Percentiles rank a stretch among this genome's conserved stretches.
phyloP scores from a whole-genome alignment of 805 yeast genomes.

The Ogataea philodendri region DNA sequence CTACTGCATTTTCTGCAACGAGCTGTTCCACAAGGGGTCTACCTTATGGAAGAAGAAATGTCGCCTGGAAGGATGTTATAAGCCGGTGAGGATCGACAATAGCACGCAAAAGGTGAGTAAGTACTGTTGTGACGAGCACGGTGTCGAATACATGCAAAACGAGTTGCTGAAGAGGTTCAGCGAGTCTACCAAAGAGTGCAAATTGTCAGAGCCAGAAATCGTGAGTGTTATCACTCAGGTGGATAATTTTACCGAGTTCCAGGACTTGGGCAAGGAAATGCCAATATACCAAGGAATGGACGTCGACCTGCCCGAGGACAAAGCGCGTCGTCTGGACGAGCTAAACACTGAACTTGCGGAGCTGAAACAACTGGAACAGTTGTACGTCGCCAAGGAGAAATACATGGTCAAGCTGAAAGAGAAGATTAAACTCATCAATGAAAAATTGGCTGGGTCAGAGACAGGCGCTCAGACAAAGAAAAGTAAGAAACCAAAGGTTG shows the following conservation, averaged over 20 bases:
- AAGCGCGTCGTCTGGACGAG: slow-evolving; percentile 17
- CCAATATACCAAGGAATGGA: slow-evolving; percentile 39
- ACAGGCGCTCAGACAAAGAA: slow-evolving; percentile 19
- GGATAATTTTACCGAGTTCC: slow-evolving; percentile 23
- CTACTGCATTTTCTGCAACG: slow-evolving; percentile 71
- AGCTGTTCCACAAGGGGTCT: slow-evolving; percentile 42
- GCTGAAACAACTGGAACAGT: slow-evolving; percentile 17
- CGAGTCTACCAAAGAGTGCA: slow-evolving; percentile 8
- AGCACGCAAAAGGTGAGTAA: slow-evolving; percentile 45
- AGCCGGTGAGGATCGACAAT: slow-evolving; percentile 43
- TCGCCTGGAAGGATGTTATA: slow-evolving; percentile 53
- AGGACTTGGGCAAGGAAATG: slow-evolving; percentile 36
- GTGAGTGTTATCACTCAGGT: slow-evolving; percentile 19
- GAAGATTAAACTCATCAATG: slow-evolving; percentile 38
- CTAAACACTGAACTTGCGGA: slow-evolving; percentile 22
- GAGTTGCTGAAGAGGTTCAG: slow-evolving; percentile 25
- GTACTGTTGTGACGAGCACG: slow-evolving; percentile 77
- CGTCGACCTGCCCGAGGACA: slow-evolving; percentile 6
- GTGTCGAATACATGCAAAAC: slow-evolving; percentile 42
- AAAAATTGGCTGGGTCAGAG: slow-evolving; percentile 28
- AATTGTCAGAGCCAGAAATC: slow-evolving; percentile 14
- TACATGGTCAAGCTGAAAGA: slow-evolving; percentile 37
- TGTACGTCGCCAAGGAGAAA: slow-evolving; percentile 16
- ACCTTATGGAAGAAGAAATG: slow-evolving; percentile 80
- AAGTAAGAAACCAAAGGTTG: slow-evolving; percentile 33